Evolutionary conservation across 345 rosid genomes (phyloP).

Genomic region (Brassica carinata): DNA sequence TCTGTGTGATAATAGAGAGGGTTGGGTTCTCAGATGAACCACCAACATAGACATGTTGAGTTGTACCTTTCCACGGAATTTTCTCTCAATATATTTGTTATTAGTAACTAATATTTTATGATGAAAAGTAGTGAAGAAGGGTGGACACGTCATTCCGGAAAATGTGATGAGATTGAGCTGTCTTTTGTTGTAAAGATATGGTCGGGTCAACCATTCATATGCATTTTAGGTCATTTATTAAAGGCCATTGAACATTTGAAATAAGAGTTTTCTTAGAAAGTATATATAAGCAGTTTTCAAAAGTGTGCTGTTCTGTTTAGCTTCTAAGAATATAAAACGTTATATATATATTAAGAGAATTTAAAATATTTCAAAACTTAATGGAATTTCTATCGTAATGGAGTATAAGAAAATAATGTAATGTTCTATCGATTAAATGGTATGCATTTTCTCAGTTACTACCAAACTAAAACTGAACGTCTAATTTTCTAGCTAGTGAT

Average conservation of each 20-base stretch:
- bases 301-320: too few relatives aligned
- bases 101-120: neutral
- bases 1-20: neutral
- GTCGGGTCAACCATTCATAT: slow-evolving; percentile 31
- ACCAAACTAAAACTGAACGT: too few relatives aligned
- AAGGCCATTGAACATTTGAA: slow-evolving; percentile 21
- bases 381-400: too few relatives aligned
- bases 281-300: too few relatives aligned
- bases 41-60: slow-evolving; percentile 16
- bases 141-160: slow-evolving; percentile 26
- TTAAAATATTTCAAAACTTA: too few relatives aligned
- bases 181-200: slow-evolving; percentile 25
- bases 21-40: slow-evolving; percentile 1
- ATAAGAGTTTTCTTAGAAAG: neutral
- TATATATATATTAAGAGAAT: neutral
- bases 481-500: too few relatives aligned
- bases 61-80: neutral
- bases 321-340: too few relatives aligned
- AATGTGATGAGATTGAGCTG: slow-evolving; percentile 30
- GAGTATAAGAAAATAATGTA: too few relatives aligned
- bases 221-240: neutral
- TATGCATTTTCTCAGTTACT: too few relatives aligned
- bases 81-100: neutral
- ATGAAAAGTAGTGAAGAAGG: slow-evolving; percentile 12
- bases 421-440: too few relatives aligned